These are phyloP conservation scores for Patellifolia procumbens DNA, from an alignment of 179 eudicot genomes.

Conservation along the genomic window DNA sequence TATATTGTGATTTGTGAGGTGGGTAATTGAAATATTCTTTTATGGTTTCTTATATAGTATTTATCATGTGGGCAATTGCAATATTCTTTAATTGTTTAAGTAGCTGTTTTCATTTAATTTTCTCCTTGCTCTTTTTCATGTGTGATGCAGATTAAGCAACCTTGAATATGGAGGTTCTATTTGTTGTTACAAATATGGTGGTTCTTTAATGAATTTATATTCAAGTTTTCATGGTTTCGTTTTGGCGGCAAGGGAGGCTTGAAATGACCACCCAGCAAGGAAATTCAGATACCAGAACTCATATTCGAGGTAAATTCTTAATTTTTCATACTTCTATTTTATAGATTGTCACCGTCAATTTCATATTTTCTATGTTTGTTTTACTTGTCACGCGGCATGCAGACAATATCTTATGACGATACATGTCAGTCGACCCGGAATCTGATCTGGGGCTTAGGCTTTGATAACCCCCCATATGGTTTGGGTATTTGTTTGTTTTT, in stretches of 20 bases:
- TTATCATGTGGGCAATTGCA: slow-evolving; percentile 12
- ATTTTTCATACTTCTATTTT: neutral
- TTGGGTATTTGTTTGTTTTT: no score
- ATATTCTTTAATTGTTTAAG: neutral
- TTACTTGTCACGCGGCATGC: no score
- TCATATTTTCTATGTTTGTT: neutral
- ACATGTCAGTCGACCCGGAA: no score
- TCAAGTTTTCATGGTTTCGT: slow-evolving; percentile 38
- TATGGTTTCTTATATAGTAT: neutral
- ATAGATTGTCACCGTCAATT: neutral
- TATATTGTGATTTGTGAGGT: no score
- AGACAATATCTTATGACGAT: no score
- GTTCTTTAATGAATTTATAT: neutral
- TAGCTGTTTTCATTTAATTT: slow-evolving; percentile 1
- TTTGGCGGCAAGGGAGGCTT: slow-evolving; percentile 30
- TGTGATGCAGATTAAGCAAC: slow-evolving; percentile 12
- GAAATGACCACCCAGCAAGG: slow-evolving; percentile 38
- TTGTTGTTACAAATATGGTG: slow-evolving; percentile 1
- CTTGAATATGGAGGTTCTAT: slow-evolving; percentile 7
- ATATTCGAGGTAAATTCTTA: slow-evolving; percentile 25
- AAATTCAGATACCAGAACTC: slow-evolving; percentile 22
- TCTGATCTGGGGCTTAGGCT: no score
- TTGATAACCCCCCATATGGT: no score
- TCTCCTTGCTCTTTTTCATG: neutral
- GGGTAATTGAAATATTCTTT: no score